Evolutionary conservation across 306 rosid species (phyloP).

Genomic region (Ziziphus jujuba): DNA sequence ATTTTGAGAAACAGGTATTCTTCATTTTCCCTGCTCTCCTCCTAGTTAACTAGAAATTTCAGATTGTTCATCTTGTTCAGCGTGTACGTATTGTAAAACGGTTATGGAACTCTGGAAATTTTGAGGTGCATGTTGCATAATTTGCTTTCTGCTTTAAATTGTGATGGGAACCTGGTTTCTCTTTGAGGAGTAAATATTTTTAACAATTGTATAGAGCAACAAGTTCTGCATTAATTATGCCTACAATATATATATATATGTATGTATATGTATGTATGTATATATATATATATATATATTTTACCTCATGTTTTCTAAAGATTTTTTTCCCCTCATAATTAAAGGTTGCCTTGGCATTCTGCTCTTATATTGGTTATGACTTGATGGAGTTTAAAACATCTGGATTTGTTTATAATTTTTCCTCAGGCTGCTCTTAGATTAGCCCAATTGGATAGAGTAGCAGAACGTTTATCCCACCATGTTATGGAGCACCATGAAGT

Average conservation of each 20-base stretch:
- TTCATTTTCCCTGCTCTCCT: conserved; percentile 24
- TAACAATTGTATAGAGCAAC: no score
- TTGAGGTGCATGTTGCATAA: background rate
- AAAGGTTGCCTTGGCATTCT: background rate
- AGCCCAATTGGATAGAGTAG: conserved; percentile 87
- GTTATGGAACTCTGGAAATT: background rate
- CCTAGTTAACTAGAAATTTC: conserved; percentile 7
- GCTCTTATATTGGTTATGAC: background rate
- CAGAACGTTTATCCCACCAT: conserved; percentile 79
- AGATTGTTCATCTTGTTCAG: conserved; percentile 10
- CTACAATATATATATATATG: no score
- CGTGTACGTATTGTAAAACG: background rate
- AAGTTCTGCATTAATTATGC: no score
- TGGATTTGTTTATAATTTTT: background rate
- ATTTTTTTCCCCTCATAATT: no score
- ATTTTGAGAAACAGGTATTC: conserved; percentile 86
- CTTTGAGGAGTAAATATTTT: background rate
- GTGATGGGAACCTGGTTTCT: background rate
- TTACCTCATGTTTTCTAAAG: no score
- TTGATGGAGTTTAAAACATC: background rate
- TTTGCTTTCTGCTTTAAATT: background rate
- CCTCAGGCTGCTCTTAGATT: conserved; percentile 85
- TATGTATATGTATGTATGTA: no score
- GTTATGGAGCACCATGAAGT: conserved; percentile 99
- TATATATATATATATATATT: no score